phyloP scores from a whole-genome alignment of 192 early-diverging fungal species.

The Backusella westeae region DNA sequence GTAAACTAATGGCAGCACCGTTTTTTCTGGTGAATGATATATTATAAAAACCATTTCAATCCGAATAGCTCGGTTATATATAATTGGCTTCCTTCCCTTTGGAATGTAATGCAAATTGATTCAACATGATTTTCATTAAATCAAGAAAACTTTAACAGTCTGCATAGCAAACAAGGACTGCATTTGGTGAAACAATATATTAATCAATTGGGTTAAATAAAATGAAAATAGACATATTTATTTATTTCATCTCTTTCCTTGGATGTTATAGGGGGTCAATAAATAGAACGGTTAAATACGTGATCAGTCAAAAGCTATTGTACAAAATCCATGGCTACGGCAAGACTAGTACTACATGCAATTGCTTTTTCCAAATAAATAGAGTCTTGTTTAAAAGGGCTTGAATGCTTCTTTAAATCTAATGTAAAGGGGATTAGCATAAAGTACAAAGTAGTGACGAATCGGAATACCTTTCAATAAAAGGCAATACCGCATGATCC shows the following conservation, averaged over 20 bases:
- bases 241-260: background rate
- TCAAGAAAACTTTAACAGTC: background rate
- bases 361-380: constrained; percentile 22
- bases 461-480: constrained; percentile 48
- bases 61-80: background rate
- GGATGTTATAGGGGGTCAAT: background rate
- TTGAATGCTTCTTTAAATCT: constrained; percentile 38
- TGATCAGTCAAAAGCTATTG: constrained; percentile 5
- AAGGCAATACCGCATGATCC: constrained; percentile 70
- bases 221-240: background rate
- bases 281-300: background rate
- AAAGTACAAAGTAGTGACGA: background rate
- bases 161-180: background rate
- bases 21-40: too few relatives aligned
- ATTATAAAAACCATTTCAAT: too few relatives aligned
- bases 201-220: background rate
- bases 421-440: background rate
- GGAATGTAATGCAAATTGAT: background rate
- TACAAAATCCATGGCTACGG: constrained; percentile 32
- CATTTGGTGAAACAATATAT: background rate
- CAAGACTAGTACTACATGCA: constrained; percentile 21
- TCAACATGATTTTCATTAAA: background rate
- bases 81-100: background rate
- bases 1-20: too few relatives aligned
- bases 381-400: constrained; percentile 20